phyloP scores from a whole-genome alignment of 257 asterid genomes.

The Solanum verrucosum region DNA sequence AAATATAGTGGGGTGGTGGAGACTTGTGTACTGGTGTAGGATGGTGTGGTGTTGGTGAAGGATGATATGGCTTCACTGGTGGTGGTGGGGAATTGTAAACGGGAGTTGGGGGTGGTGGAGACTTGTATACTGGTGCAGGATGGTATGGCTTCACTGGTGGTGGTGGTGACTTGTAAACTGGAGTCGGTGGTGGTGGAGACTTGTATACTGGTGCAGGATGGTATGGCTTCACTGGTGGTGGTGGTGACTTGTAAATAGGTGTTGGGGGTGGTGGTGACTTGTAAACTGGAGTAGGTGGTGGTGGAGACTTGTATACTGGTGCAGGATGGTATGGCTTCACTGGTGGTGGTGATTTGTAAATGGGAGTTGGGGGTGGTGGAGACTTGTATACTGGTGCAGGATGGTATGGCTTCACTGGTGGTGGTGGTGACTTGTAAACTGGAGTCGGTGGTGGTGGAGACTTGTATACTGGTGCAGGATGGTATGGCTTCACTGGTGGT shows the following conservation, averaged over 20 bases:
- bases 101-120: neutral
- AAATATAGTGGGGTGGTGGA: neutral
- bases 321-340: neutral
- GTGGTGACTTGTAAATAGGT: neutral
- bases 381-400: neutral
- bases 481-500: neutral
- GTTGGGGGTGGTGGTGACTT: neutral
- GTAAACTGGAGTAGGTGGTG: neutral
- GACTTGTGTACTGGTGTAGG: neutral
- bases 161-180: neutral
- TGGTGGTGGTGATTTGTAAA: neutral
- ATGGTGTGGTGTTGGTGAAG: neutral
- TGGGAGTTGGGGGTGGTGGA: neutral
- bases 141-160: neutral
- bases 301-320: neutral
- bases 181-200: neutral
- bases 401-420: neutral
- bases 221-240: neutral
- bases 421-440: neutral
- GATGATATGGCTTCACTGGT: neutral
- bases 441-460: neutral
- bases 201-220: neutral
- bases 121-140: neutral
- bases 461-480: neutral
- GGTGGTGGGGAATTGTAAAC: neutral